phyloP scores from a whole-genome alignment of 768 basidiomycete genomes.

The Termitomyces sp. region DNA sequence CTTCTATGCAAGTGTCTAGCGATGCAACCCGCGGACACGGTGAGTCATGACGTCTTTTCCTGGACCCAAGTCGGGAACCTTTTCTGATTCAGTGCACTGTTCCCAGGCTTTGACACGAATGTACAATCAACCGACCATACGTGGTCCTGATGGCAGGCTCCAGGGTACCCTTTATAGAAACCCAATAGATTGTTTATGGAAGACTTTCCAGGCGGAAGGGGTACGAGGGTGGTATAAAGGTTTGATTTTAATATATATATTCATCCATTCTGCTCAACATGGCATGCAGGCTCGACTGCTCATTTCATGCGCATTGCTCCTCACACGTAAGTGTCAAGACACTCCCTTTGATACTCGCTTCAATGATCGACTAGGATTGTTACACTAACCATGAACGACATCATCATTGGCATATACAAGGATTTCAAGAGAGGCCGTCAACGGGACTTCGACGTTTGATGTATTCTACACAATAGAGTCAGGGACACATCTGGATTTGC shows the following conservation, averaged over 20 bases:
- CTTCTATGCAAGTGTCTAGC: conserved; percentile 55
- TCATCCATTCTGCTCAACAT: conserved; percentile 1
- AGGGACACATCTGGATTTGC: not conserved
- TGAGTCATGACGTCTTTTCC: conserved; percentile 7
- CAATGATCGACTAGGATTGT: conserved; percentile 52
- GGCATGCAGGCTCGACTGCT: conserved; percentile 71
- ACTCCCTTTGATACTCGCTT: not conserved
- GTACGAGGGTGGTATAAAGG: conserved; percentile 96
- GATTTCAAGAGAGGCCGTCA: conserved; percentile 26
- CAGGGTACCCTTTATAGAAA: conserved; percentile 82
- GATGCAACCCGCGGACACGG: conserved; percentile 95
- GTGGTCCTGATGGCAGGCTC: conserved; percentile 61
- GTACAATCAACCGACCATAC: conserved; percentile 89
- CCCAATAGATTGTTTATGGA: conserved; percentile 95
- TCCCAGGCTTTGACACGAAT: conserved; percentile 79
- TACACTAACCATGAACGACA: conserved; percentile 84
- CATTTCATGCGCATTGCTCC: conserved; percentile 92
- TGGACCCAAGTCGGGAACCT: not conserved
- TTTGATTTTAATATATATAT: conserved; percentile 13
- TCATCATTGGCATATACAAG: conserved; percentile 67
- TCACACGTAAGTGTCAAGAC: conserved; percentile 60
- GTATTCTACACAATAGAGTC: not conserved
- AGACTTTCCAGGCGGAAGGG: conserved; percentile 89
- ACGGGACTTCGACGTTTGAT: conserved; percentile 19
- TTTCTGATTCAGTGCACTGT: not conserved